Percentiles rank a stretch among this genome's conserved stretches.
These are phyloP conservation scores for Pichia insulana DNA, from an alignment of 805 yeast genomes.

Conservation along the genomic window DNA sequence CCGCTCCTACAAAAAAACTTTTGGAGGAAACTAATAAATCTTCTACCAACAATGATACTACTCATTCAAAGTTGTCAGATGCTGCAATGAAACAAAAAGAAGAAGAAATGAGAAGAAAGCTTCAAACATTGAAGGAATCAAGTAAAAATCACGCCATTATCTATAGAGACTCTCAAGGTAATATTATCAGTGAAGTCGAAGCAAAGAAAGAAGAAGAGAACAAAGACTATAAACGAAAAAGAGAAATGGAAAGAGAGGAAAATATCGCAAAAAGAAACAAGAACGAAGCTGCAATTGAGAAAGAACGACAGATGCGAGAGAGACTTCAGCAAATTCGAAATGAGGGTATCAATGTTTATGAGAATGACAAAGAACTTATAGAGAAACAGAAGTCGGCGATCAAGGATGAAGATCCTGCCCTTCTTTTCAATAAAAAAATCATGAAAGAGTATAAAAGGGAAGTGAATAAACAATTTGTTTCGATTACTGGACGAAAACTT, in stretches of 20 bases:
- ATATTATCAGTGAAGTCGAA: slow-evolving; percentile 17
- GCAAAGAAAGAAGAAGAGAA: background rate
- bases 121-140: slow-evolving; percentile 14
- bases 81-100: slow-evolving; percentile 17
- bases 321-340: slow-evolving; percentile 22
- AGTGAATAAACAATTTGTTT: slow-evolving; percentile 13
- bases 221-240: slow-evolving; percentile 7
- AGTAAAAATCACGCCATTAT: slow-evolving; percentile 30
- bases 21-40: too few species aligned
- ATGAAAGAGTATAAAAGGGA: slow-evolving; percentile 13
- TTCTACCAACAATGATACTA: too few species aligned
- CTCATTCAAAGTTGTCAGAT: too few species aligned
- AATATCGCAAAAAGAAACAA: slow-evolving; percentile 25
- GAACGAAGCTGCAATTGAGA: slow-evolving; percentile 33
- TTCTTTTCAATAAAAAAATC: slow-evolving; percentile 31
- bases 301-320: slow-evolving; percentile 28
- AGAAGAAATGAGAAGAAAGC: slow-evolving; percentile 22
- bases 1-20: too few species aligned
- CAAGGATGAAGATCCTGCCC: slow-evolving; percentile 59
- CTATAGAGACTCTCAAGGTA: slow-evolving; percentile 57
- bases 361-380: slow-evolving; percentile 33
- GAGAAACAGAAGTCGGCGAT: slow-evolving; percentile 25
- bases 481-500: slow-evolving; percentile 42
- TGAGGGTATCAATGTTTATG: slow-evolving; percentile 25
- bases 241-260: slow-evolving; percentile 20